Evolutionary conservation across 2,329 filamentous ascomycete genomes (phyloP), one percentile per base, ranked within the genome.

Genomic region (Sporothrix brunneoviolacea): DNA sequence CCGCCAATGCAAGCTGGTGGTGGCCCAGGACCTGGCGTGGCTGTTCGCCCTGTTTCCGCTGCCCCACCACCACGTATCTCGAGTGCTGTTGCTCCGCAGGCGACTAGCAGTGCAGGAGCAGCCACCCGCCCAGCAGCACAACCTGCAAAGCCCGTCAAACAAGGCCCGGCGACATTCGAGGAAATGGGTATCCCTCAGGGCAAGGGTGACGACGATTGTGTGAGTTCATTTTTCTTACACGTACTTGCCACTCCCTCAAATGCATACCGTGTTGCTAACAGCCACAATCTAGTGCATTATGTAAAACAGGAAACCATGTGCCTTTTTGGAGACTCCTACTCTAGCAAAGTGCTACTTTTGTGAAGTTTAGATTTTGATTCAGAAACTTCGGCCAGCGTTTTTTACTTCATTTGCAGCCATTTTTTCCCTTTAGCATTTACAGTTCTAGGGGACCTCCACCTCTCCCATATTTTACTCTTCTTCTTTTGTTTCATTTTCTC

Each of bases 81-180:
- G 18, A 49, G 38, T 15, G 45, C 32, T 6, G 21, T 39, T 8
- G 46, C 52, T 13, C 41, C 21, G 13, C 28, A 24, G 27, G 48
- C 21, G 8, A 30, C 38, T 1, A 51, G 59, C 7, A 43, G 45
- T 30, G 12, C 35, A 13, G 33, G 19, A 13, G 43, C 40, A 18
- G 45, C 48, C 4, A n/a, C n/a, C n/a, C n/a, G n/a, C n/a, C n/a
- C n/a, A n/a, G 32, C 50, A 12, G 27, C 40, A 10, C 38, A 30
- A 13, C 40, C 46, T 13, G 12, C 22, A 12, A 49, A 55, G 49
- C 37, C 40, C 8, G 43, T 42, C 35, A 30, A 41, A 44, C 88
- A 90, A 63, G 93, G 91, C 10, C 91, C 93, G 1, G 88, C 93
- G 60, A 97, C 93, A 0, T 98, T 98, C 66, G 91, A 96, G 64